phyloP scores from a whole-genome alignment of 1,284 basidiomycete genomes.

The Apiotrichum mycotoxinovorans region DNA sequence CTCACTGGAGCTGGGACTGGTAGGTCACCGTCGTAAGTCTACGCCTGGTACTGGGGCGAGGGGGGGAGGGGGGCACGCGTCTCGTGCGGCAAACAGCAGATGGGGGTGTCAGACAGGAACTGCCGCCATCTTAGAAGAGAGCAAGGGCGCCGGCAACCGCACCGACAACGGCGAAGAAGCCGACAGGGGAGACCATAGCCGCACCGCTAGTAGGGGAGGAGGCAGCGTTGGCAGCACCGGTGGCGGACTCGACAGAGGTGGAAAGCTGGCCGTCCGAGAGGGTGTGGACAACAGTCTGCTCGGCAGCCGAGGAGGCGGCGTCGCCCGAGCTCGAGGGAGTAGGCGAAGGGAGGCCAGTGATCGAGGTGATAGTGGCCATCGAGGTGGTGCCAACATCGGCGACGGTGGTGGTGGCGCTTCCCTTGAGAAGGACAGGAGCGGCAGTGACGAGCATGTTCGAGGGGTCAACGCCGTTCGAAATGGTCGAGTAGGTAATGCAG shows the following conservation, averaged over 20 bases:
- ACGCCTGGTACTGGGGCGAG: too few relatives aligned
- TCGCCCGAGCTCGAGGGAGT: background rate
- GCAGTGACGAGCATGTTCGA: slow-evolving; percentile 37
- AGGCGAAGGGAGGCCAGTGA: slow-evolving; percentile 1
- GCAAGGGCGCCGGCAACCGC: slow-evolving; percentile 23
- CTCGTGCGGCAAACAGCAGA: too few relatives aligned
- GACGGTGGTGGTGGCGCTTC: slow-evolving; percentile 22
- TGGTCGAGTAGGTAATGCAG: slow-evolving; percentile 48
- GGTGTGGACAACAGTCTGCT: slow-evolving; percentile 16
- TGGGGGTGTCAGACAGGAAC: too few relatives aligned
- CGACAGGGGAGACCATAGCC: slow-evolving; percentile 6
- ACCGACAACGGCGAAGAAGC: slow-evolving; percentile 14
- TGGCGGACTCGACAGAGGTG: background rate
- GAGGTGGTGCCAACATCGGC: slow-evolving; percentile 28
- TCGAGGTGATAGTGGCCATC: slow-evolving; percentile 13
- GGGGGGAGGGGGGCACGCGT: too few relatives aligned
- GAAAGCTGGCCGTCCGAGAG: slow-evolving; percentile 2
- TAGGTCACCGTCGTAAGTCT: too few relatives aligned
- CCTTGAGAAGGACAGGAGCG: slow-evolving; percentile 26
- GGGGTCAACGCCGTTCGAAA: slow-evolving; percentile 44
- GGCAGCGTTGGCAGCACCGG: background rate
- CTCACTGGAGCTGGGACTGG: background rate
- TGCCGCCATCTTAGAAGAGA: slow-evolving; percentile 33
- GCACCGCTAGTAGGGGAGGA: slow-evolving; percentile 9
- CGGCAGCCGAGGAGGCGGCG: background rate